Percentiles rank a stretch among this genome's conserved stretches.
These are phyloP conservation scores for Trichoderma guizhouense DNA, from an alignment of 2,329 filamentous ascomycete species.

Conservation along the genomic window DNA sequence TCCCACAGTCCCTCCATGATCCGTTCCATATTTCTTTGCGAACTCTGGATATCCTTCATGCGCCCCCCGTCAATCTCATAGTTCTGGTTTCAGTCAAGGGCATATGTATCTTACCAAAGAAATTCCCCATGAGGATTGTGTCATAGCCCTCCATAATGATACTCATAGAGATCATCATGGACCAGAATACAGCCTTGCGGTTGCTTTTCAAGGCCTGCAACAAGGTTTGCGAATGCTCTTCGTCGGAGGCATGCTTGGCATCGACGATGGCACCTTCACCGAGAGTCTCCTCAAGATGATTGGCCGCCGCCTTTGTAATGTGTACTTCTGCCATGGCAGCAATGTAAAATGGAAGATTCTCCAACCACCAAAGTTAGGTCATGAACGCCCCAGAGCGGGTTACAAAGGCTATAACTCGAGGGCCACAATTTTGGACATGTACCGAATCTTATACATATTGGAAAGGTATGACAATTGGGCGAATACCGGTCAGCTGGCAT, in stretches of 20 bases:
- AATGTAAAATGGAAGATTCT: neutral
- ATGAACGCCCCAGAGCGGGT: too few relatives aligned
- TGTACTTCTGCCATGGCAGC: conserved; percentile 2
- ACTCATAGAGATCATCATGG: conserved; percentile 34
- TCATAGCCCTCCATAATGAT: conserved; percentile 45
- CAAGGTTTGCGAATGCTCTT: conserved; percentile 10
- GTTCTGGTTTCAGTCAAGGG: neutral
- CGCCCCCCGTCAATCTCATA: neutral
- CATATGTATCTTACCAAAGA: conserved; percentile 30
- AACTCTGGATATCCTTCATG: conserved; percentile 26
- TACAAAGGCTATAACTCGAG: neutral
- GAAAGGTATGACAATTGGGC: neutral
- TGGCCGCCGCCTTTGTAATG: conserved; percentile 6
- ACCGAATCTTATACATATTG: neutral
- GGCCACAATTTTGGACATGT: neutral
- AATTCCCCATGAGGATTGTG: conserved; percentile 35
- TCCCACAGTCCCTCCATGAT: conserved; percentile 7
- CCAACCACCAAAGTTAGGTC: neutral
- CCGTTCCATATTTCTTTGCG: conserved; percentile 9
- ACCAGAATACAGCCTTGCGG: conserved; percentile 38
- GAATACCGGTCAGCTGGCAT: neutral
- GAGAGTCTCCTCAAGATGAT: conserved; percentile 4
- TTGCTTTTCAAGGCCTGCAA: conserved; percentile 27
- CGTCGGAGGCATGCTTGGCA: conserved; percentile 12
- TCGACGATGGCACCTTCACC: conserved; percentile 14